Evolutionary conservation across 2,329 filamentous ascomycete genomes (phyloP).

Genomic region (Seiridium unicorne): DNA sequence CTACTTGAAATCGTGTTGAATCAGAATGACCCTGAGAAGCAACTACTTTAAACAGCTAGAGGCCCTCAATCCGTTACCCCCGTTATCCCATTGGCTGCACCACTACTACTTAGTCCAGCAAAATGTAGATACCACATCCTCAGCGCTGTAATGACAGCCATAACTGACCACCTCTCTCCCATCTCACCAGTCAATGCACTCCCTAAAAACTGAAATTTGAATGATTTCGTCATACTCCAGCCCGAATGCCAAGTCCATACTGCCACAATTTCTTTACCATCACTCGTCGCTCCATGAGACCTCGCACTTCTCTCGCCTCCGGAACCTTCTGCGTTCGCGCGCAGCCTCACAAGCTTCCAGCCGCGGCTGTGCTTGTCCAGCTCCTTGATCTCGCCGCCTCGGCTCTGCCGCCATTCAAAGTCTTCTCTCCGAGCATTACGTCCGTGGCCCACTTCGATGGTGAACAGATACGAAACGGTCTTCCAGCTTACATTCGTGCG

Average conservation of each 20-base stretch:
- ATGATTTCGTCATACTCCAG: slow-evolving; percentile 17
- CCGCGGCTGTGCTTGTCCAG: slow-evolving; percentile 13
- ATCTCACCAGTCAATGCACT: slow-evolving; percentile 18
- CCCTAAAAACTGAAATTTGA: slow-evolving; percentile 20
- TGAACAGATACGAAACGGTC: slow-evolving; percentile 10
- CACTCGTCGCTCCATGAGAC: slow-evolving; percentile 10
- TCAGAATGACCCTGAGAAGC: no score
- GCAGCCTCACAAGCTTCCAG: slow-evolving; percentile 23
- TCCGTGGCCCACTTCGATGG: slow-evolving; percentile 13
- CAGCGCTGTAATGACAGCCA: slow-evolving; percentile 17
- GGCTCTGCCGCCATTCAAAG: slow-evolving; percentile 24
- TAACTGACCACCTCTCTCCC: slow-evolving; percentile 18
- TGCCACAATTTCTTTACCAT: slow-evolving; percentile 22
- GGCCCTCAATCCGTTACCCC: no score
- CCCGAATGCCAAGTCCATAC: slow-evolving; percentile 14
- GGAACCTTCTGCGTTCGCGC: neutral
- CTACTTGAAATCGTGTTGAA: no score
- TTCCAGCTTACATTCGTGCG: slow-evolving; percentile 2
- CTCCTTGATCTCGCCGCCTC: slow-evolving; percentile 16
- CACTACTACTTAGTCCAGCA: neutral
- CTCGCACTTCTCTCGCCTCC: neutral
- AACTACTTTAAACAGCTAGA: no score
- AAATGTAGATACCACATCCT: slow-evolving; percentile 13
- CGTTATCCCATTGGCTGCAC: no score
- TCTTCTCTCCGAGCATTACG: slow-evolving; percentile 12